phyloP scores from a whole-genome alignment of 768 basidiomycete species.

The Macrolepiota fuliginosa region DNA sequence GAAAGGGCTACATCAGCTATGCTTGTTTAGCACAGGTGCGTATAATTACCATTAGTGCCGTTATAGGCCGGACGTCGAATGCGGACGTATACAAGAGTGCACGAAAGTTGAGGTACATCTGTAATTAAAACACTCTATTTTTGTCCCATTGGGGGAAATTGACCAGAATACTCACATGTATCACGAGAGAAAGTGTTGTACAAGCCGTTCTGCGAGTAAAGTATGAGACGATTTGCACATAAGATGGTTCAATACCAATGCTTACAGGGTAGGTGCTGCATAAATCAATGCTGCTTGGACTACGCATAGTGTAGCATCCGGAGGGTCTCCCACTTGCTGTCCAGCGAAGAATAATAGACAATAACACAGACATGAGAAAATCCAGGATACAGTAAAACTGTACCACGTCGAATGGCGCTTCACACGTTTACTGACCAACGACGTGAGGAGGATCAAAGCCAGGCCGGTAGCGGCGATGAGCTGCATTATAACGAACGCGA shows the following conservation, averaged over 20 bases:
- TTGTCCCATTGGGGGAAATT: too few species aligned
- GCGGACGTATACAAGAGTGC: constrained; percentile 18
- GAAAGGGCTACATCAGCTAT: neutral
- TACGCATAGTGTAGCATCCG: constrained; percentile 23
- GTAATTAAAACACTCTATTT: too few species aligned
- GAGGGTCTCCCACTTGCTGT: constrained; percentile 24
- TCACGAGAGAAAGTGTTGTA: constrained; percentile 26
- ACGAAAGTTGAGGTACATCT: constrained; percentile 28
- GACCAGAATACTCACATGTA: constrained; percentile 20
- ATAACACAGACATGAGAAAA: constrained; percentile 27
- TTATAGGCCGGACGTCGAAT: constrained; percentile 15
- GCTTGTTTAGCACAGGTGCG: neutral
- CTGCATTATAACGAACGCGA: constrained; percentile 27
- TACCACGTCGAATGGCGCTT: constrained; percentile 33
- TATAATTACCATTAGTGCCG: constrained; percentile 21
- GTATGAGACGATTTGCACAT: neutral
- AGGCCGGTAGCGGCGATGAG: constrained; percentile 24
- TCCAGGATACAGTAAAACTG: constrained; percentile 29
- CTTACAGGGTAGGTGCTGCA: constrained; percentile 30
- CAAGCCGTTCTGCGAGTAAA: constrained; percentile 21
- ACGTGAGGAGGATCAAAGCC: constrained; percentile 25
- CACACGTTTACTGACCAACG: constrained; percentile 21
- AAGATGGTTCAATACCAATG: neutral
- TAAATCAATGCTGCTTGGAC: constrained; percentile 29
- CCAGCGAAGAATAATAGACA: constrained; percentile 29